Conservation (phyloP, 192 early-diverging fungal genomes). For the Podila epigama region DNA sequence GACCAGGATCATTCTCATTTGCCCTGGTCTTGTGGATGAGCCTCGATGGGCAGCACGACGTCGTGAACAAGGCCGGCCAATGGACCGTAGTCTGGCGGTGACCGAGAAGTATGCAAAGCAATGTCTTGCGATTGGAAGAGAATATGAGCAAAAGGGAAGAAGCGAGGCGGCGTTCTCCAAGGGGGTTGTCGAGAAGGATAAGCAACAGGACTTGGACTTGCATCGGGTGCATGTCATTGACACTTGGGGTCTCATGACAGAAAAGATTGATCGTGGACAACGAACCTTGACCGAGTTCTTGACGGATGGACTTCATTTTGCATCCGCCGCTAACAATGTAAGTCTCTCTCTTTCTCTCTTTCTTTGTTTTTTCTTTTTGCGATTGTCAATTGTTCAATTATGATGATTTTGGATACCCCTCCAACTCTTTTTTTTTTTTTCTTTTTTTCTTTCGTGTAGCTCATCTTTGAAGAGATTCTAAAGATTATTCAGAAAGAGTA, state of each 20-base stretch:
- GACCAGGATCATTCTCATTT: conserved; percentile 71
- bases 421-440: not conserved
- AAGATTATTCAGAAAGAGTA: conserved; percentile 46
- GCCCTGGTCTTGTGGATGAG: conserved; percentile 75
- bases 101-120: conserved; percentile 61
- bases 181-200: conserved; percentile 15
- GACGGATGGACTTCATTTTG: conserved; percentile 67
- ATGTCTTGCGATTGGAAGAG: conserved; percentile 41
- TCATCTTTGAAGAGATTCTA: conserved; percentile 50
- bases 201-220: conserved; percentile 38
- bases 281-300: conserved; percentile 39
- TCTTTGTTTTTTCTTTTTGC: not conserved
- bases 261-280: not conserved
- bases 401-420: no score
- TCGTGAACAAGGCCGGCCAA: conserved; percentile 16
- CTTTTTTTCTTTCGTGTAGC: conserved; percentile 18
- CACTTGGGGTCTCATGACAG: conserved; percentile 13
- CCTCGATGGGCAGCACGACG: conserved; percentile 46
- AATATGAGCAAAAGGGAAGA: no score
- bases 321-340: conserved; percentile 60
- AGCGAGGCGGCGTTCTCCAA: no score
- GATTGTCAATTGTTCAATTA: not conserved
- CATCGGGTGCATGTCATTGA: conserved; percentile 50
- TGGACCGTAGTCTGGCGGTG: conserved; percentile 50
- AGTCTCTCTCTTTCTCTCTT: not conserved